Percentiles rank a stretch among this genome's conserved stretches.
These are phyloP conservation scores for Phytophthora melonis DNA, from an alignment of 352 stramenopile species.

Conservation along the genomic window DNA sequence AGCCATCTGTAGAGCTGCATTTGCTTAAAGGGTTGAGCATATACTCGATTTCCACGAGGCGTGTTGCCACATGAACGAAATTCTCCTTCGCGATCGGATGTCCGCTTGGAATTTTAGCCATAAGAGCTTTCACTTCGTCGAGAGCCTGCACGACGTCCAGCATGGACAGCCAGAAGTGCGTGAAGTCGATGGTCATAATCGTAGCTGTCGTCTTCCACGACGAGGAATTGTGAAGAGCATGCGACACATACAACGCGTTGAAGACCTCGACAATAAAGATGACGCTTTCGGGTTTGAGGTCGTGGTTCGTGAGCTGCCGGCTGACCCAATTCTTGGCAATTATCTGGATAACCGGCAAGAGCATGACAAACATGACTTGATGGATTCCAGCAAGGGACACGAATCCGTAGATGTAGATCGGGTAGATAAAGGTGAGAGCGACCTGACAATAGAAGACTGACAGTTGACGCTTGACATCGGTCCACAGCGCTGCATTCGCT, in stretches of 20 bases:
- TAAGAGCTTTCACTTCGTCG: conserved; percentile 4
- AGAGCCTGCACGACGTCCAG: conserved; percentile 4
- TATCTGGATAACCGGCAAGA: conserved; percentile 57
- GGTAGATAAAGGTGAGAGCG: conserved; percentile 46
- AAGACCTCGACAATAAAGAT: conserved; percentile 69
- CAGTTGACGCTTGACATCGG: conserved; percentile 28
- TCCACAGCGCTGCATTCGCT: conserved; percentile 16
- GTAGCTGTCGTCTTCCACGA: conserved; percentile 4
- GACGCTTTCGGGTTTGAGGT: conserved; percentile 50
- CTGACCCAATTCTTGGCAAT: conserved; percentile 52
- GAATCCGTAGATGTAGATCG: conserved; percentile 55
- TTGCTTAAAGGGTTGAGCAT: not conserved
- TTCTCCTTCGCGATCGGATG: conserved; percentile 12
- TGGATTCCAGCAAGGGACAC: conserved; percentile 21
- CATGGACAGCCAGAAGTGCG: conserved; percentile 8
- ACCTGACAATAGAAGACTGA: conserved; percentile 31
- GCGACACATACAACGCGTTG: conserved; percentile 53
- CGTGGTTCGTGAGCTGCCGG: conserved; percentile 19
- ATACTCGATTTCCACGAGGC: conserved; percentile 7
- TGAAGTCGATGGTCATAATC: conserved; percentile 6
- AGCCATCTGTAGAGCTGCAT: not conserved
- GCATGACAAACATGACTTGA: conserved; percentile 42
- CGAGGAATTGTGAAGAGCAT: conserved; percentile 24
- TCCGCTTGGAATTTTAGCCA: conserved; percentile 11
- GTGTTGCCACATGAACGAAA: conserved; percentile 22